Percentiles rank a stretch among this genome's conserved stretches.
Conservation (phyloP, 23 red algal genomes). For the Gracilaria domingensis region DNA sequence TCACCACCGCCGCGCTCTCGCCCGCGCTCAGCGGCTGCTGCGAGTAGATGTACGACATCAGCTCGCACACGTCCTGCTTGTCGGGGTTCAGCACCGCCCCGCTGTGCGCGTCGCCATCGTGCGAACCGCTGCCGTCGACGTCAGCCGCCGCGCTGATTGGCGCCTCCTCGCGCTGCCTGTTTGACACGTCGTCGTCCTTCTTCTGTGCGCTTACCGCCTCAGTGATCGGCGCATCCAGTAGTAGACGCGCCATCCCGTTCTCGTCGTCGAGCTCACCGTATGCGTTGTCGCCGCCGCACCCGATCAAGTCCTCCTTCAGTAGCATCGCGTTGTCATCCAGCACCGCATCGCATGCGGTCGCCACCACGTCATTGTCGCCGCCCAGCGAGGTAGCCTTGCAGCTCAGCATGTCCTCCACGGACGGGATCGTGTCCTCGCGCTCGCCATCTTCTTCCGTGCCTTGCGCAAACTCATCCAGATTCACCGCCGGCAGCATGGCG, state of each 20-base stretch:
- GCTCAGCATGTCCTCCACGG: neutral
- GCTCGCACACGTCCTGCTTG: neutral
- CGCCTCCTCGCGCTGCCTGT: neutral
- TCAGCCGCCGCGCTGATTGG: neutral
- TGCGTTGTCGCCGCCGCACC: neutral
- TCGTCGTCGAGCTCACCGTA: neutral
- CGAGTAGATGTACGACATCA: constrained; percentile 15
- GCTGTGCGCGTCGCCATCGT: neutral
- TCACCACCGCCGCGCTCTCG: neutral
- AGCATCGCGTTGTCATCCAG: neutral
- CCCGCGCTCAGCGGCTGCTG: neutral
- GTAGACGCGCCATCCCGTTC: neutral
- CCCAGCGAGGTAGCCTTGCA: neutral
- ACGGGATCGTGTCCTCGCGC: neutral
- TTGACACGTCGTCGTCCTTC: neutral
- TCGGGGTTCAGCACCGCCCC: neutral
- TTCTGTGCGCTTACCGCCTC: neutral
- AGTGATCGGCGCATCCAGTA: constrained; percentile 13
- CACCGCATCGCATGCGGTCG: neutral
- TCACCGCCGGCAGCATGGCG: neutral
- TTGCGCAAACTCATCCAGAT: constrained; percentile 17
- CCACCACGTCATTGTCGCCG: neutral
- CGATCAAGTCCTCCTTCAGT: neutral
- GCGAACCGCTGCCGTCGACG: no score
- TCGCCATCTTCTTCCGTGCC: neutral